A percentile compares a stretch with the other conserved stretches of the same genome.
Conservation (phyloP, 2,329 filamentous ascomycete species). For the Paecilomyces variotii region DNA sequence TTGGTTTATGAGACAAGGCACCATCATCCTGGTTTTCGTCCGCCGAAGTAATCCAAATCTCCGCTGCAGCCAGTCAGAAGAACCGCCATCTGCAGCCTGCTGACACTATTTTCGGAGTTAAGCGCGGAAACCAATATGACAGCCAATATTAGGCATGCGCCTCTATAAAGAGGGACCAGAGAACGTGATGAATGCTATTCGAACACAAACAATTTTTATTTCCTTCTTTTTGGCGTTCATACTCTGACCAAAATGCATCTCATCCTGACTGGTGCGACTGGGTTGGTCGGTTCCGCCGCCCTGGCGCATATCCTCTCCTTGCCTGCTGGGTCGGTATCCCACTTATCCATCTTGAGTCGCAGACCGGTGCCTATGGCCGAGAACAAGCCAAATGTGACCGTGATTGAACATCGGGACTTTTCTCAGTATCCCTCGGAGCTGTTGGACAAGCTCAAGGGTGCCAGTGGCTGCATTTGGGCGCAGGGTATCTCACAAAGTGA, state of each 20-base stretch:
- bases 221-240: neutral
- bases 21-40: neutral
- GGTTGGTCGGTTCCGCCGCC: conserved; percentile 54
- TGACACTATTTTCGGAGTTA: neutral
- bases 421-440: conserved; percentile 49
- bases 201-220: neutral
- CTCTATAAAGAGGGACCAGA: neutral
- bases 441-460: conserved; percentile 54
- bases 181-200: neutral
- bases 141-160: neutral
- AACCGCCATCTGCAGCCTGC: neutral
- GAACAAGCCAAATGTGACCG: conserved; percentile 43
- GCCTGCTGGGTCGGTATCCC: neutral
- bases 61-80: neutral
- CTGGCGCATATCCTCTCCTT: conserved; percentile 56
- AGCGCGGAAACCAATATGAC: neutral
- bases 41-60: neutral
- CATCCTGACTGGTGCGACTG: conserved; percentile 61
- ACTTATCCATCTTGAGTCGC: conserved; percentile 54
- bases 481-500: conserved; percentile 56
- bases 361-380: conserved; percentile 57
- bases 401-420: conserved; percentile 64
- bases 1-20: neutral
- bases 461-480: conserved; percentile 65
- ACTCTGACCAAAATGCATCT: conserved; percentile 24